A percentile compares a stretch with the other conserved stretches of the same genome.
These are phyloP conservation scores for Lasiodiplodia theobromae DNA, from an alignment of 2,329 filamentous ascomycete species.

Conservation along the genomic window DNA sequence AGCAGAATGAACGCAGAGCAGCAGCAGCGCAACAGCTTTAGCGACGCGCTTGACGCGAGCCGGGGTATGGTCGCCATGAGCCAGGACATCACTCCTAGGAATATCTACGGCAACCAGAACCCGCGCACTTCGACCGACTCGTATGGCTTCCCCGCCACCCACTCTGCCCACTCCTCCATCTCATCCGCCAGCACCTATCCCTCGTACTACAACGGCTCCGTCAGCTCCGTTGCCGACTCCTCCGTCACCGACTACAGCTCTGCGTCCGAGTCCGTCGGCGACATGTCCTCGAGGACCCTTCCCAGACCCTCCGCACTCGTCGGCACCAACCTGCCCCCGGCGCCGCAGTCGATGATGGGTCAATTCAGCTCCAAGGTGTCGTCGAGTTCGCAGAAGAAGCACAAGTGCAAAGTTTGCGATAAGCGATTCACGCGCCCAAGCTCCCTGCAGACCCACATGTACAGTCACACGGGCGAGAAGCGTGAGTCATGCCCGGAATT, in stretches of 20 bases:
- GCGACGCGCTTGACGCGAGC: slow-evolving; percentile 89
- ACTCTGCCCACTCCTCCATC: slow-evolving; percentile 88
- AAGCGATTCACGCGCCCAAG: slow-evolving; percentile 96
- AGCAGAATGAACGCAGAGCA: slow-evolving; percentile 64
- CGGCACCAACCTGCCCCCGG: slow-evolving; percentile 72
- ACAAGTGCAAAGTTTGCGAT: slow-evolving; percentile 99
- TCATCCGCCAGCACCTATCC: slow-evolving; percentile 82
- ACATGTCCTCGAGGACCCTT: slow-evolving; percentile 79
- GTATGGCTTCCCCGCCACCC: slow-evolving; percentile 86
- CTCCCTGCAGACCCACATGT: slow-evolving; percentile 96
- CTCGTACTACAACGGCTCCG: slow-evolving; percentile 83
- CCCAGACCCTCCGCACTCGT: slow-evolving; percentile 76
- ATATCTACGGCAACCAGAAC: slow-evolving; percentile 77
- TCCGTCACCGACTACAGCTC: slow-evolving; percentile 94
- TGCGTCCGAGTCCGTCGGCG: slow-evolving; percentile 83
- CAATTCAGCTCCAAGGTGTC: slow-evolving; percentile 98
- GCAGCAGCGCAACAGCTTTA: slow-evolving; percentile 73
- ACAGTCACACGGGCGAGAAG: slow-evolving; percentile 97
- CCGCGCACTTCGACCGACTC: slow-evolving; percentile 79
- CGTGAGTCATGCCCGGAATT: slow-evolving; percentile 68
- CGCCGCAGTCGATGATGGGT: slow-evolving; percentile 97
- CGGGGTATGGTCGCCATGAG: slow-evolving; percentile 95
- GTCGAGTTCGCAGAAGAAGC: slow-evolving; percentile 97
- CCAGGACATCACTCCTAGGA: slow-evolving; percentile 87
- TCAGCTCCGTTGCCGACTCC: slow-evolving; percentile 76